Conservation (phyloP, 208 protist species). For the Acanthamoeba lugdunensis region DNA sequence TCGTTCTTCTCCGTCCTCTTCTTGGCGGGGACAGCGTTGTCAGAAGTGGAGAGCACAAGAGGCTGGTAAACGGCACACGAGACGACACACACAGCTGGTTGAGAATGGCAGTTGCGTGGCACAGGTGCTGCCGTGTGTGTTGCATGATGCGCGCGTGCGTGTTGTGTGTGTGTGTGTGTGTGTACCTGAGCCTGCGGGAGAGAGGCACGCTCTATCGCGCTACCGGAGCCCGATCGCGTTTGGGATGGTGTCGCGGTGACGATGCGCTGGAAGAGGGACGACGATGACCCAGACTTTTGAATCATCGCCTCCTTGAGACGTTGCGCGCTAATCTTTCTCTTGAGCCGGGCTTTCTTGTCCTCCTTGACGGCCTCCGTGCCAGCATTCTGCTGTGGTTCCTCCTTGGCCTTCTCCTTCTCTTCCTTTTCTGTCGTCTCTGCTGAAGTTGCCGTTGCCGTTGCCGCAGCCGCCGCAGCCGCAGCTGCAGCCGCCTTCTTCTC, state of each 20-base stretch:
- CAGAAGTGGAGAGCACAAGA: too few relatives aligned
- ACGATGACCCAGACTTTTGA: neutral
- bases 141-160: too few relatives aligned
- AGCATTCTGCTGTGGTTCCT: neutral
- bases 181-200: neutral
- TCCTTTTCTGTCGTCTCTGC: too few relatives aligned
- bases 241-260: neutral
- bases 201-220: neutral
- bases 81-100: too few relatives aligned
- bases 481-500: too few relatives aligned
- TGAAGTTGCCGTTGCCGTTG: neutral
- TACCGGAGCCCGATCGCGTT: neutral
- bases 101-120: too few relatives aligned
- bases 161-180: too few relatives aligned
- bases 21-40: too few relatives aligned
- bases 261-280: conserved; percentile 26
- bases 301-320: neutral
- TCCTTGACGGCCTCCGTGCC: neutral
- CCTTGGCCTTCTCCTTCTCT: neutral
- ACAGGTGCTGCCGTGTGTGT: too few relatives aligned
- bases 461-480: too few relatives aligned
- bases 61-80: too few relatives aligned
- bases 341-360: neutral
- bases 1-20: too few relatives aligned
- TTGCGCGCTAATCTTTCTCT: neutral